A percentile compares a stretch with the other conserved stretches of the same genome.
phyloP scores from a whole-genome alignment of 192 early-diverging fungal genomes.

The Backusella macrospora region DNA sequence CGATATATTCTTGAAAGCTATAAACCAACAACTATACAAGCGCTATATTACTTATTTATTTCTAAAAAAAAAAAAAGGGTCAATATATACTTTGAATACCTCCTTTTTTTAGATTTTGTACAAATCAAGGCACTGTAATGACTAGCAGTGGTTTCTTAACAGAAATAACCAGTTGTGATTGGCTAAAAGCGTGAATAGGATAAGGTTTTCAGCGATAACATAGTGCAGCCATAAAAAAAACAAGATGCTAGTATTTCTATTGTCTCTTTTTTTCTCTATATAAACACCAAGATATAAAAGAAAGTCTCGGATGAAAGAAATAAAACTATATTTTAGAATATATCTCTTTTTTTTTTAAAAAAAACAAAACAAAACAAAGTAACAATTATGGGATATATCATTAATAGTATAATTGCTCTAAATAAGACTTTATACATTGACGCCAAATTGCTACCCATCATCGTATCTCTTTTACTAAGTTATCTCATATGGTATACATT shows the following conservation, averaged over 20 bases:
- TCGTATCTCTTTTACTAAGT: neutral
- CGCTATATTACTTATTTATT: too few relatives aligned
- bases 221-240: neutral
- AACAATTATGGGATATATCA: neutral
- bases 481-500: conserved; percentile 1
- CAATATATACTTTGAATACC: neutral
- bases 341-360: neutral
- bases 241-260: neutral
- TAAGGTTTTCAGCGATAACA: neutral
- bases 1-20: too few relatives aligned
- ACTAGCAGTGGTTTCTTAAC: neutral
- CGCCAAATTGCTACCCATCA: neutral
- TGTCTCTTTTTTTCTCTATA: neutral
- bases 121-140: neutral
- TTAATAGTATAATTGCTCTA: neutral
- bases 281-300: neutral
- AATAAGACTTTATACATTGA: neutral
- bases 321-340: too few relatives aligned
- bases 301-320: neutral
- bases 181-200: conserved; percentile 16
- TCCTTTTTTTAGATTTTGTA: neutral
- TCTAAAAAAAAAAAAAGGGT: neutral
- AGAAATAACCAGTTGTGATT: neutral
- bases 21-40: too few relatives aligned
- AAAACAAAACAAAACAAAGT: neutral